Conservation (phyloP, 2,329 filamentous ascomycete species). For the Colletotrichum sp. region DNA sequence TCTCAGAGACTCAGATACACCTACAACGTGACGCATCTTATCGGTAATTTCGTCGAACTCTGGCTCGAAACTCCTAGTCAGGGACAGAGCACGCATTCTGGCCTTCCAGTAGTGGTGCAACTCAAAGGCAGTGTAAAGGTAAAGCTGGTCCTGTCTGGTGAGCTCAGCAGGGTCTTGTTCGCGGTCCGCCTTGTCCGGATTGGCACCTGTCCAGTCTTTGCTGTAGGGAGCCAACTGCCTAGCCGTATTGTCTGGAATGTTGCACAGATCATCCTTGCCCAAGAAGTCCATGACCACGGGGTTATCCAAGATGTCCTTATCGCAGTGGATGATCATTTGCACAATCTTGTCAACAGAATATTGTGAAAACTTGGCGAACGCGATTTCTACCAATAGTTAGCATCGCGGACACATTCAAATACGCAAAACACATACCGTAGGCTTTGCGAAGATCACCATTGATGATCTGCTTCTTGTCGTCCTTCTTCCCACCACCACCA, state of each 20-base stretch:
- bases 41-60: slow-evolving; percentile 92
- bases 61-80: slow-evolving; percentile 82
- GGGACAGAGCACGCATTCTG: slow-evolving; percentile 86
- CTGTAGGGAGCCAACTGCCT: slow-evolving; percentile 96
- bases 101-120: slow-evolving; percentile 99
- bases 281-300: slow-evolving; percentile 95
- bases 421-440: slow-evolving; percentile 63
- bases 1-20: slow-evolving; percentile 85
- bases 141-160: slow-evolving; percentile 94
- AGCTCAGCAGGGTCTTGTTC: slow-evolving; percentile 89
- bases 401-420: background rate
- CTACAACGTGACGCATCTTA: slow-evolving; percentile 86
- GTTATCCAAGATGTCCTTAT: slow-evolving; percentile 87
- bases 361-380: slow-evolving; percentile 91
- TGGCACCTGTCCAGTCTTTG: slow-evolving; percentile 93
- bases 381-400: slow-evolving; percentile 67
- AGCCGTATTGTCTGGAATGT: slow-evolving; percentile 85
- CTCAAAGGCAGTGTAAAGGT: slow-evolving; percentile 90
- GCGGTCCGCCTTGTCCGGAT: slow-evolving; percentile 76
- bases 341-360: slow-evolving; percentile 83
- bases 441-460: slow-evolving; percentile 87
- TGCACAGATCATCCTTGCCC: slow-evolving; percentile 90
- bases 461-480: slow-evolving; percentile 98
- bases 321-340: slow-evolving; percentile 95
- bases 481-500: slow-evolving; percentile 70